phyloP scores from a whole-genome alignment of 2,329 filamentous ascomycete species.

The Gaeumannomyces sp. region DNA sequence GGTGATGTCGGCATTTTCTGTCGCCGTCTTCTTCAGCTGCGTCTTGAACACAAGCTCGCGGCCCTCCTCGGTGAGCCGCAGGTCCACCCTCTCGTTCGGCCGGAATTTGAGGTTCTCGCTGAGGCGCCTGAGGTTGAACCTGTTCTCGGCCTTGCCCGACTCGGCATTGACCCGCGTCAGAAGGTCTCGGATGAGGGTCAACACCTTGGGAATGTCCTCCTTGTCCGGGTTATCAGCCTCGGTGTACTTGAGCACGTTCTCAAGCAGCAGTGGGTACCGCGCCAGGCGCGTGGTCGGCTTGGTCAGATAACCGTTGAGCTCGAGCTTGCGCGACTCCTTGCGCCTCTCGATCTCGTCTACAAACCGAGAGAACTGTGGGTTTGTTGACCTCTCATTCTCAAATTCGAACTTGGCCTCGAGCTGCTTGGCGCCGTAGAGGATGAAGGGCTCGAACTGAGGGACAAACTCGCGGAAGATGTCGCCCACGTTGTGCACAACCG shows the following conservation, averaged over 20 bases:
- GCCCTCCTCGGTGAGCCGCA: constrained; percentile 89
- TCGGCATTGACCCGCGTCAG: constrained; percentile 86
- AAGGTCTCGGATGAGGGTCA: constrained; percentile 80
- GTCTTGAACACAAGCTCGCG: constrained; percentile 94
- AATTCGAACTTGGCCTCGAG: constrained; percentile 97
- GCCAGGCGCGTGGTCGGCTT: constrained; percentile 95
- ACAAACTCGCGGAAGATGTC: constrained; percentile 93
- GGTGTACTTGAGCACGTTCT: constrained; percentile 88
- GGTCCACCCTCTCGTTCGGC: constrained; percentile 82
- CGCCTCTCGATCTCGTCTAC: constrained; percentile 94
- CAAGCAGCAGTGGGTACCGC: constrained; percentile 84
- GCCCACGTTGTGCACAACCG: constrained; percentile 81
- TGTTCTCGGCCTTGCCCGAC: constrained; percentile 94
- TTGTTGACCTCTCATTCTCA: constrained; percentile 86
- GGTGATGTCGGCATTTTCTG: constrained; percentile 82
- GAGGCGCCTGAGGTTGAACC: constrained; percentile 88
- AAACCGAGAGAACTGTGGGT: constrained; percentile 79
- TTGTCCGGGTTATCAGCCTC: constrained; percentile 85
- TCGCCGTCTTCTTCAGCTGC: constrained; percentile 84
- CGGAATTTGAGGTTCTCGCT: constrained; percentile 90
- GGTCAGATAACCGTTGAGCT: constrained; percentile 94
- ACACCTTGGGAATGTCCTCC: constrained; percentile 84
- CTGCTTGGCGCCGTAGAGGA: constrained; percentile 92
- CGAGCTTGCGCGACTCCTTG: constrained; percentile 93
- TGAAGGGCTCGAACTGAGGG: constrained; percentile 90